These are phyloP conservation scores for Candida corydali DNA, from an alignment of 805 yeast genomes.

Conservation along the genomic window DNA sequence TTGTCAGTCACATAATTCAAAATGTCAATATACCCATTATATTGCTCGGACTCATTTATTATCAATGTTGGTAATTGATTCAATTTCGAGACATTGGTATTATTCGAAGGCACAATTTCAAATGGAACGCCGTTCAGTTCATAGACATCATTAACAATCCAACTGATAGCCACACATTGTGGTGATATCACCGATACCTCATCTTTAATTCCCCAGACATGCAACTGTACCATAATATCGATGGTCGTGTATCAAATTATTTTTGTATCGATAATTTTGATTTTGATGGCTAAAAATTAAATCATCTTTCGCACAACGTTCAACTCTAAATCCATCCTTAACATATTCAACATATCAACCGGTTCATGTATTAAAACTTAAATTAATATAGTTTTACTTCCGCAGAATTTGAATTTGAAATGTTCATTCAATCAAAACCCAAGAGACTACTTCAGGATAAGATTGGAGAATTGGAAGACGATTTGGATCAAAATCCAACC, in stretches of 20 bases:
- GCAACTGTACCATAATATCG: conserved; percentile 32
- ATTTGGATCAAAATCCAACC: conserved; percentile 46
- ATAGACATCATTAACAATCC: conserved; percentile 32
- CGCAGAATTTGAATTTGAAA: too few relatives aligned
- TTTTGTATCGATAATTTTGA: too few relatives aligned
- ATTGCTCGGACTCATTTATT: conserved; percentile 10
- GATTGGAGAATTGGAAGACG: conserved; percentile 57
- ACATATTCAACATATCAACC: too few relatives aligned
- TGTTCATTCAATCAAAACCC: conserved; percentile 14
- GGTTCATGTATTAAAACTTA: too few relatives aligned
- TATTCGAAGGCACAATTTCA: conserved; percentile 51
- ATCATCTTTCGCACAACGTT: too few relatives aligned
- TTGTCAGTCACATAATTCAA: conserved; percentile 8
- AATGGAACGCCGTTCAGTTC: conserved; percentile 12
- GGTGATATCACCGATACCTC: conserved; percentile 46
- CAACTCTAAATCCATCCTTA: too few relatives aligned
- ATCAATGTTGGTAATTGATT: conserved; percentile 51
- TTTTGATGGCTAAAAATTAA: too few relatives aligned
- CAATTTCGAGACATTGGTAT: conserved; percentile 49
- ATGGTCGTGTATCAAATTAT: conserved; percentile 1
- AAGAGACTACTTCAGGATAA: conserved; percentile 40
- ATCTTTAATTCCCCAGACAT: conserved; percentile 50
- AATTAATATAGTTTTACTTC: too few relatives aligned
- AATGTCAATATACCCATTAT: conserved; percentile 18
- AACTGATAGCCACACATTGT: conserved; percentile 45